Conservation (phyloP, 495 filamentous ascomycete genomes). For the Podospora tetraspora region DNA sequence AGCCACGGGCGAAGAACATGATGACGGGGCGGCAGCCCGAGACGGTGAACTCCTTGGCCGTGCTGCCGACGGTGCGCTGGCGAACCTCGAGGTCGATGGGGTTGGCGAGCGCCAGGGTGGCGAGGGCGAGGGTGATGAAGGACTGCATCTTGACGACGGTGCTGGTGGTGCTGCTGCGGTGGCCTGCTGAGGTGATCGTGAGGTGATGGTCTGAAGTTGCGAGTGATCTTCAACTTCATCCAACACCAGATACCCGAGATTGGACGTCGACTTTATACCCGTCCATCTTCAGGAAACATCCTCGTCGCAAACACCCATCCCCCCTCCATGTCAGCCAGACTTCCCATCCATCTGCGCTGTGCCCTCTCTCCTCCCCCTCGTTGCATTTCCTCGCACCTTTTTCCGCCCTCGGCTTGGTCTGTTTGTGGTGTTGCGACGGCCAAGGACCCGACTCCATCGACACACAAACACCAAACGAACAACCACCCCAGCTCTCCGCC, state of each 20-base stretch:
- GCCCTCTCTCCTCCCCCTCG: not conserved
- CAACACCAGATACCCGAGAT: not conserved
- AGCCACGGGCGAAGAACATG: constrained; percentile 41
- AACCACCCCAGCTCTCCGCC: not conserved
- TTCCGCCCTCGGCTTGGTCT: not conserved
- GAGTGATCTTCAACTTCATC: not conserved
- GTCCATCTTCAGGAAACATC: not conserved
- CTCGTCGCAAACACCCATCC: not conserved
- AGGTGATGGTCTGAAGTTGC: not conserved
- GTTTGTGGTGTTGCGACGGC: not conserved
- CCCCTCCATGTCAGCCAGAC: not conserved
- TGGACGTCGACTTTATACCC: not conserved
- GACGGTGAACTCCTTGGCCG: constrained; percentile 40
- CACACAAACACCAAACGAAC: not conserved
- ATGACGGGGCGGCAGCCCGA: constrained; percentile 39
- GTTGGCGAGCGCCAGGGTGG: constrained; percentile 6
- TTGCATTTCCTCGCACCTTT: not conserved
- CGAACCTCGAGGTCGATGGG: constrained; percentile 5
- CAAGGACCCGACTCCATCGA: constrained; percentile 3
- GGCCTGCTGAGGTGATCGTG: not conserved
- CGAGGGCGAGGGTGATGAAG: constrained; percentile 5
- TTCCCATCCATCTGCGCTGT: not conserved
- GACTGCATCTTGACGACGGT: constrained; percentile 4
- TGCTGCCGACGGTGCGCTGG: constrained; percentile 18
- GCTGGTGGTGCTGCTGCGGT: not conserved